Evolutionary conservation across 1,139 yeast species (phyloP).

Genomic region (Zhuliangozyma blackwelliae): DNA sequence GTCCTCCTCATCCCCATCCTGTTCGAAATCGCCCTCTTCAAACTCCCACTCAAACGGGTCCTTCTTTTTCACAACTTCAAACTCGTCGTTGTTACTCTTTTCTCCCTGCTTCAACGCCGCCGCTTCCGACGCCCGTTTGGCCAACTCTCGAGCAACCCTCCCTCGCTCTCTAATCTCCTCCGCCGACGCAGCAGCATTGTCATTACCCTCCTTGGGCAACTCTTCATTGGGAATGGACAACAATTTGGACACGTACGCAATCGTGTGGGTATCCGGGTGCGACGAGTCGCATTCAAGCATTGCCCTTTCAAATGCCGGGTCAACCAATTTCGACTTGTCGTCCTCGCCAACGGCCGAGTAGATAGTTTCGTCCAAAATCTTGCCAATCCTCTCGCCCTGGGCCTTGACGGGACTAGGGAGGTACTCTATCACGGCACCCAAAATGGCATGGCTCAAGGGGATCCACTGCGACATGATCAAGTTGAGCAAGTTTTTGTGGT

Average conservation of each 20-base stretch:
- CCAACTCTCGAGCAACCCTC: slow-evolving; percentile 64
- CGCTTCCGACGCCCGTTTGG: slow-evolving; percentile 64
- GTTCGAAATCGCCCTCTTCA: slow-evolving; percentile 35
- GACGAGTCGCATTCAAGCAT: slow-evolving; percentile 59
- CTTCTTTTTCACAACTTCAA: slow-evolving; percentile 25
- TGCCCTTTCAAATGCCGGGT: slow-evolving; percentile 45
- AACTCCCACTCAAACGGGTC: slow-evolving; percentile 47
- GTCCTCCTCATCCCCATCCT: slow-evolving; percentile 32
- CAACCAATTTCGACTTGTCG: slow-evolving; percentile 31
- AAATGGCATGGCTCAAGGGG: slow-evolving; percentile 82
- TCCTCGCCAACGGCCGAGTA: slow-evolving; percentile 37
- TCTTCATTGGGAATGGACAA: slow-evolving; percentile 79
- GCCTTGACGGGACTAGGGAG: slow-evolving; percentile 80
- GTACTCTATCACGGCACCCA: slow-evolving; percentile 78
- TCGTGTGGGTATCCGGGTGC: slow-evolving; percentile 50
- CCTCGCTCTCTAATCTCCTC: slow-evolving; percentile 69
- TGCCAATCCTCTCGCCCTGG: slow-evolving; percentile 67
- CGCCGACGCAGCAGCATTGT: slow-evolving; percentile 29
- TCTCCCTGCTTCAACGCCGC: slow-evolving; percentile 29
- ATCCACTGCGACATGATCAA: slow-evolving; percentile 91
- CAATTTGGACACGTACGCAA: slow-evolving; percentile 89
- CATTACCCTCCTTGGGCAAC: slow-evolving; percentile 53
- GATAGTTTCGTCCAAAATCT: slow-evolving; percentile 51
- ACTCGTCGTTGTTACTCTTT: slow-evolving; percentile 23
- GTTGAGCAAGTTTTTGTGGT: slow-evolving; percentile 57